Percentiles rank a stretch among this genome's conserved stretches.
These are phyloP conservation scores for Raffaelea ambrosiae DNA, from an alignment of 2,329 filamentous ascomycete genomes.

Conservation along the genomic window DNA sequence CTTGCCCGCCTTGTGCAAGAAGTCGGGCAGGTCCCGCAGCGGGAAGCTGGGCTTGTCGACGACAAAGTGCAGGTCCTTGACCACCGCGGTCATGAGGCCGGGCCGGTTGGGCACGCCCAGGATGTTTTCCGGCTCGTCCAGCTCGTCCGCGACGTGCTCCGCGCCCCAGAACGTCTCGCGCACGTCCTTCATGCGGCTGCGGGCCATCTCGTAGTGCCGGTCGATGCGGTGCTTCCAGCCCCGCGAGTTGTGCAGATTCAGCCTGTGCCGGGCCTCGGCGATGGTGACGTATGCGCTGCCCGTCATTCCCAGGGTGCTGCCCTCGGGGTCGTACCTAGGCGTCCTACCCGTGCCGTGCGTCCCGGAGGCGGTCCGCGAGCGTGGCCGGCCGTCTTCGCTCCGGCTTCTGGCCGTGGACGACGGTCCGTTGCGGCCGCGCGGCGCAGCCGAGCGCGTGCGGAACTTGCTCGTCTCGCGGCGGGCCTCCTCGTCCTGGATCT, in stretches of 20 bases:
- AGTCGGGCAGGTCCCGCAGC: conserved; percentile 69
- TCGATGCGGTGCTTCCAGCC: conserved; percentile 93
- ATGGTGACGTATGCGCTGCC: conserved; percentile 64
- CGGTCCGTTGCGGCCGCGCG: conserved; percentile 19
- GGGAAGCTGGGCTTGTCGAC: conserved; percentile 93
- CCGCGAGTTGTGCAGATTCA: conserved; percentile 75
- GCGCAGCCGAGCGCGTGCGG: conserved; percentile 45
- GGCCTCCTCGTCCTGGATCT: conserved; percentile 63
- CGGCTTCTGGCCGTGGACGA: conserved; percentile 18
- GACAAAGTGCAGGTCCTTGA: conserved; percentile 76
- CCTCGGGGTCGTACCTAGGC: conserved; percentile 73
- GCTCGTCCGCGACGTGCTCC: conserved; percentile 71
- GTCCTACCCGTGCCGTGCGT: conserved; percentile 24
- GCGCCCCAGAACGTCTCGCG: conserved; percentile 73
- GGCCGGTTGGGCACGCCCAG: conserved; percentile 79
- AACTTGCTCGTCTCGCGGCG: conserved; percentile 43
- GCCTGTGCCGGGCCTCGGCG: conserved; percentile 64
- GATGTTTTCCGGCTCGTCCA: conserved; percentile 76
- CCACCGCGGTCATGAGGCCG: conserved; percentile 67
- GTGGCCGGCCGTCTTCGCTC: conserved; percentile 41
- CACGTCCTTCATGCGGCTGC: conserved; percentile 67
- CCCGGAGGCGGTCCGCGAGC: conserved; percentile 20
- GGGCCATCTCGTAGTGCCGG: conserved; percentile 59
- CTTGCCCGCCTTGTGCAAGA: conserved; percentile 86
- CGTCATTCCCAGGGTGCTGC: conserved; percentile 58